Evolutionary conservation across 2,329 filamentous ascomycete genomes (phyloP).

Genomic region (Mycosphaerella arachidis): DNA sequence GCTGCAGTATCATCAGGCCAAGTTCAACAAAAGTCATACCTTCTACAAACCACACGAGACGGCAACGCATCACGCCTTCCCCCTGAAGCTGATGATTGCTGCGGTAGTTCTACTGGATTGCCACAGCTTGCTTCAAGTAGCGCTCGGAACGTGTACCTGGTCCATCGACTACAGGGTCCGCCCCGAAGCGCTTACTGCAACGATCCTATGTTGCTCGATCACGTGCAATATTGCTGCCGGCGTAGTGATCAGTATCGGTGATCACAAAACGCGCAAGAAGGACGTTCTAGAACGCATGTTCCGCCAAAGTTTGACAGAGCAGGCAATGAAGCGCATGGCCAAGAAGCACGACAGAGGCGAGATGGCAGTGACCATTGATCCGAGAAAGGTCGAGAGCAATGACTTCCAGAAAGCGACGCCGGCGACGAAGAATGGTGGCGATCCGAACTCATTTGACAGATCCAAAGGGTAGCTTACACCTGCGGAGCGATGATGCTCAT

Average conservation of each 20-base stretch:
- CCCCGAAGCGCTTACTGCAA: constrained; percentile 68
- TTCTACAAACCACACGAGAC: constrained; percentile 91
- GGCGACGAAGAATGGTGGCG: not conserved
- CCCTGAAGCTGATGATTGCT: constrained; percentile 66
- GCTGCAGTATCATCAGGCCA: constrained; percentile 71
- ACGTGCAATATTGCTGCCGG: constrained; percentile 73
- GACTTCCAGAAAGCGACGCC: constrained; percentile 14
- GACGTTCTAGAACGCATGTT: constrained; percentile 74
- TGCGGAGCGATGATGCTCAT: not conserved
- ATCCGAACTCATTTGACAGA: not conserved
- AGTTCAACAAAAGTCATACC: constrained; percentile 76
- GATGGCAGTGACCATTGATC: constrained; percentile 16
- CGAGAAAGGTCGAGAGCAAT: constrained; percentile 13
- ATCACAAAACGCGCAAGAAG: constrained; percentile 75
- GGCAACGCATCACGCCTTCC: constrained; percentile 73
- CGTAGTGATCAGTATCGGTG: constrained; percentile 70
- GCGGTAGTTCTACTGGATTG: constrained; percentile 75
- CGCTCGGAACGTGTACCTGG: constrained; percentile 74
- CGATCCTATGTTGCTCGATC: constrained; percentile 75
- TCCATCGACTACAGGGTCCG: constrained; percentile 67
- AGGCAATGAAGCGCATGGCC: constrained; percentile 53
- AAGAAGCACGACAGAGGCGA: constrained; percentile 21
- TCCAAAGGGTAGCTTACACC: not conserved
- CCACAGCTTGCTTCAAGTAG: constrained; percentile 75
- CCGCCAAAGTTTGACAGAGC: constrained; percentile 67